Percentiles rank a stretch among this genome's conserved stretches.
phyloP scores from a whole-genome alignment of 2,329 filamentous ascomycete species.

The Colletotrichum musae region DNA sequence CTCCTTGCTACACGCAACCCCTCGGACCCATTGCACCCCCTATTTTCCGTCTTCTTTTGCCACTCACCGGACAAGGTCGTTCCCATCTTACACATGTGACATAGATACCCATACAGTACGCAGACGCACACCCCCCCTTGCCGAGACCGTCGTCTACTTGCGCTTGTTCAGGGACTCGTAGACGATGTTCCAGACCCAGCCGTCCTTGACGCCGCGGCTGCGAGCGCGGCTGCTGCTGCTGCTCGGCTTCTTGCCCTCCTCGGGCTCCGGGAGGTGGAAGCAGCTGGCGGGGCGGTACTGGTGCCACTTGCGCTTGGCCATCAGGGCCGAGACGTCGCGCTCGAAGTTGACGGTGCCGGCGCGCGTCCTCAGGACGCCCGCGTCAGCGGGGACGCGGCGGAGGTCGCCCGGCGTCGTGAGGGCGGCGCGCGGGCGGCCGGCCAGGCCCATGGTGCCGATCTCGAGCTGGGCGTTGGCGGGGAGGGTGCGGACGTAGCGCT shows the following conservation, averaged over 20 bases:
- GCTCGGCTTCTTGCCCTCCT: constrained; percentile 49
- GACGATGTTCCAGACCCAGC: constrained; percentile 59
- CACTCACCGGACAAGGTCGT: no score
- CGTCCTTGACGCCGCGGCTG: constrained; percentile 50
- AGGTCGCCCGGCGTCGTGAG: constrained; percentile 57
- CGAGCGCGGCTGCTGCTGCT: constrained; percentile 42
- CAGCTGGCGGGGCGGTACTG: constrained; percentile 55
- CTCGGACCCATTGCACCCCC: no score
- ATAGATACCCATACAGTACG: background rate
- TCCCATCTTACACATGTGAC: background rate
- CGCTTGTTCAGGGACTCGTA: constrained; percentile 50
- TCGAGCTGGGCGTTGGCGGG: constrained; percentile 63
- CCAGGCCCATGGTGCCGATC: constrained; percentile 69
- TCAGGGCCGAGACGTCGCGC: constrained; percentile 54
- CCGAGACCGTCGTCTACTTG: constrained; percentile 1
- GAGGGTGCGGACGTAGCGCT: constrained; percentile 64
- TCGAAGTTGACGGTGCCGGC: constrained; percentile 58
- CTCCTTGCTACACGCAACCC: background rate
- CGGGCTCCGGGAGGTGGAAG: constrained; percentile 52
- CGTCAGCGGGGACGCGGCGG: constrained; percentile 42
- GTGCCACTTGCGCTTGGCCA: constrained; percentile 55
- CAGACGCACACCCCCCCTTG: background rate
- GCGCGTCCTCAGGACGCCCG: constrained; percentile 43
- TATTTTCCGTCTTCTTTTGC: no score
- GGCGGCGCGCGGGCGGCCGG: constrained; percentile 68